Base-by-base conservation (phyloP, 768 basidiomycete species). In the Tylopilus plumbeoviolaceoides region DNA sequence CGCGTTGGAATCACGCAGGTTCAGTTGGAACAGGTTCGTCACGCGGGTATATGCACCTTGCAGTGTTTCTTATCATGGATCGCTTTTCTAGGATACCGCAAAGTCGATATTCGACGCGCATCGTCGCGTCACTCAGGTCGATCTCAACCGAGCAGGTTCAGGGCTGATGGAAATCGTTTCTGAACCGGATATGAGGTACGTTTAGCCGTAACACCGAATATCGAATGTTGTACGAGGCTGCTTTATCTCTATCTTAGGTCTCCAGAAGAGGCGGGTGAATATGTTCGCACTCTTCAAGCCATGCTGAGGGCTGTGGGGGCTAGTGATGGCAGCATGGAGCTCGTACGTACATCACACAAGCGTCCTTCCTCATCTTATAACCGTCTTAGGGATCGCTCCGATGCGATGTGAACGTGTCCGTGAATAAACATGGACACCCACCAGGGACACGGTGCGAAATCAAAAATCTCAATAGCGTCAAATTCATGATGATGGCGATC, bases 311-410 rank as follows among this genome's bases (percentile, higher is more conserved):
- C 89, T 15, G 76, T 95, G 4, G 93, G 91, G 0, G 84, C 91
- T 0, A 93, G 92, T 56, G 92, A 95, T 65, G 94, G 91, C 1
- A 95, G 95, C 63, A 98, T 98, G 97, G 97, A 99, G 60, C 85
- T 92, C 69, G 95, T 91, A 60, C 44, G 71, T 61, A n/a, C 39
- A 25, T 17, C 12, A 41, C 51, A 8, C 18, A n/a, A 21, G 12
- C 28, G 4, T 28, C 44, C 20, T 21, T 18, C 12, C 23, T 18
- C 31, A n/a, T 30, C 49, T 63, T 4, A 58, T 30, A 18, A 27
- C 10, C 43, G 28, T 38, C 4, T 3, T 48, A 97, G 94, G 95
- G 95, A 1, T 98, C 95, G 7, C 75, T 98, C 30, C 79, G 97
- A 38, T 95, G 94, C 57, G 97, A 99, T 63, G 90, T 95, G 27